Percentiles rank a stretch among this genome's conserved stretches.
These are phyloP conservation scores for Phytophthora pluvialis DNA, from an alignment of 352 stramenopile species.

Conservation along the genomic window DNA sequence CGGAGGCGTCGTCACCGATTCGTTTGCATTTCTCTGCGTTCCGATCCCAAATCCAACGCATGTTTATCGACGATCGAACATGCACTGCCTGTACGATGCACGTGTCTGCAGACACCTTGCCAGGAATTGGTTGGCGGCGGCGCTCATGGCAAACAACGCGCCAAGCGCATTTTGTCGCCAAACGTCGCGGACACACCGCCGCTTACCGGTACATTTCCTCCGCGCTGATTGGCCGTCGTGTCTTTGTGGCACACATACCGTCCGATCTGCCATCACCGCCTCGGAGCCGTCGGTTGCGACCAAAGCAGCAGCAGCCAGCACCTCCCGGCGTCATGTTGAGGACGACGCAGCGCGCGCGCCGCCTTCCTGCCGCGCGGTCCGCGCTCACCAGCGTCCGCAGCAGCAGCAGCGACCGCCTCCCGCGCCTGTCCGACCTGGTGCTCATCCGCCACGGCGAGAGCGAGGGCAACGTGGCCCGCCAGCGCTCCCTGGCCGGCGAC, in stretches of 20 bases:
- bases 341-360: constrained; percentile 20
- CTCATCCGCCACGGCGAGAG: constrained; percentile 91
- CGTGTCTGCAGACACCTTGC: constrained; percentile 3
- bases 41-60: constrained; percentile 18
- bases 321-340: constrained; percentile 22
- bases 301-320: constrained; percentile 15
- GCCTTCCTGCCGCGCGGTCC: not conserved
- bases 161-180: not conserved
- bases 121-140: not conserved
- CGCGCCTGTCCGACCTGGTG: constrained; percentile 79
- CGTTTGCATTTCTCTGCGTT: constrained; percentile 24
- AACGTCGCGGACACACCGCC: constrained; percentile 1
- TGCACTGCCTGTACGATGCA: not conserved
- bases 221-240: constrained; percentile 22
- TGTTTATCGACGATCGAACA: constrained; percentile 6
- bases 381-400: constrained; percentile 1
- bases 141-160: not conserved
- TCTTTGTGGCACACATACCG: constrained; percentile 30
- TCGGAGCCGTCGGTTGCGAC: constrained; percentile 31
- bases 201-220: constrained; percentile 8
- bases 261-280: constrained; percentile 12
- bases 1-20: not conserved
- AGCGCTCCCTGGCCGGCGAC: constrained; percentile 83
- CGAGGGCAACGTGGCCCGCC: constrained; percentile 88
- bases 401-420: constrained; percentile 40